Base-by-base conservation (phyloP, 2,329 filamentous ascomycete genomes). In the Microcera coccophila region DNA sequence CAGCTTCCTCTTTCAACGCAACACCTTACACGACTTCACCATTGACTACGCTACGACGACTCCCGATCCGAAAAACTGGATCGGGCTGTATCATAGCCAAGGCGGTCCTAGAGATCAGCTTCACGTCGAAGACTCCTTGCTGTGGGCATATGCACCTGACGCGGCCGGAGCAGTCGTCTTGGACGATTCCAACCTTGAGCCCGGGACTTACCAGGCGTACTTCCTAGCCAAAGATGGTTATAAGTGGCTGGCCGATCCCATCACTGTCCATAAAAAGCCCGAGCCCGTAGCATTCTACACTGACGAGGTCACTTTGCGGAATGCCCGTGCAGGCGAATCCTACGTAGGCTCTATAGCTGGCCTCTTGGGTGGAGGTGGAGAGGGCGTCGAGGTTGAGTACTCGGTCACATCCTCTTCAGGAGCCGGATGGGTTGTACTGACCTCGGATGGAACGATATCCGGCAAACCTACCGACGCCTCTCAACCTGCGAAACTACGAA, bases 211-310 rank as follows among this genome's bases (percentile, higher is more conserved):
- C 51, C 57, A 50, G 17, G 68, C 61, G 5, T 70, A 58, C 49
- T 65, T 69, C 41, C 57, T 70, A 11, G 60, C 62, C 5, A 47
- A 55, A 11, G 60, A 62, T 33, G 62, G 59, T 4, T 70, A 71
- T 49, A 55, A 55, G 32, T 66, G 61, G 57, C 57, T 70, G 3
- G 58, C 64, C 2, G 49, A 58, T 9, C 64, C 68, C 3, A 47
- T 67, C 22, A 48, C 58, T 16, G 53, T 70, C n/a, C 42, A 42
- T 15, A 42, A 53, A 24, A n/a, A n/a, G n/a, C n/a, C n/a, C n/a
- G n/a, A n/a, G n/a, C 42, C 51, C 12, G 42, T 58, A 14, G 18
- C 32, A n/a, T 70, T 70, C 40, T 54, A 65, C 28, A 53, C 59
- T 10, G 42, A 53, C 18, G 41, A 50, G 1, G 45, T 62, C 26